Evolutionary conservation across 1,284 basidiomycete genomes (phyloP).

Genomic region (Rhodotorula sp.): DNA sequence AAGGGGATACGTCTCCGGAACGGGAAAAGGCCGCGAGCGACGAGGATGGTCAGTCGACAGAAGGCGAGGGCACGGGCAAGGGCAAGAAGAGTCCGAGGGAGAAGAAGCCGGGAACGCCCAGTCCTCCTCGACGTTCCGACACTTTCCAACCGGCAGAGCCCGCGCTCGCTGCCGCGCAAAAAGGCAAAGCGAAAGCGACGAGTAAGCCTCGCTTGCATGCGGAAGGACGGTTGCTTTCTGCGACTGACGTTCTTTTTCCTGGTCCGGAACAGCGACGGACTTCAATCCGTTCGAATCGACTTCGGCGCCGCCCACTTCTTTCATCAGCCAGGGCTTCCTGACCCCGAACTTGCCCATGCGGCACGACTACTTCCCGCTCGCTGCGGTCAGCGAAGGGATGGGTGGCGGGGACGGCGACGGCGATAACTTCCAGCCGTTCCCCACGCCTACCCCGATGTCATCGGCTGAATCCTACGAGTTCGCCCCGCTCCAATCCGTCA

Average conservation of each 20-base stretch:
- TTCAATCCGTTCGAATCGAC: slow-evolving; percentile 40
- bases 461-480: slow-evolving; percentile 22
- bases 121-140: slow-evolving; percentile 4
- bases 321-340: slow-evolving; percentile 21
- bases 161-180: slow-evolving; percentile 22
- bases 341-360: slow-evolving; percentile 22
- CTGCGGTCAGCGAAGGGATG: not conserved
- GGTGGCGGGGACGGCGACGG: not conserved
- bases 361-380: slow-evolving; percentile 24
- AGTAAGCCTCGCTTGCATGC: not conserved
- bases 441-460: slow-evolving; percentile 28
- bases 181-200: slow-evolving; percentile 31
- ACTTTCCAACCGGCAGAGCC: slow-evolving; percentile 15
- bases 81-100: not conserved
- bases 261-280: slow-evolving; percentile 12
- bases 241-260: not conserved
- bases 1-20: not conserved
- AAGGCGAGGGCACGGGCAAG: not conserved
- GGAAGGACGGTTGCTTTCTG: not conserved
- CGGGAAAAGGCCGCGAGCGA: slow-evolving; percentile 10
- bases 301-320: slow-evolving; percentile 6
- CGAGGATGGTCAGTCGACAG: not conserved
- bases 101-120: slow-evolving; percentile 7
- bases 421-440: slow-evolving; percentile 12
- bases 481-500: slow-evolving; percentile 8